Evolutionary conservation across 1,284 basidiomycete species (phyloP).

Genomic region (Irpex sp.): DNA sequence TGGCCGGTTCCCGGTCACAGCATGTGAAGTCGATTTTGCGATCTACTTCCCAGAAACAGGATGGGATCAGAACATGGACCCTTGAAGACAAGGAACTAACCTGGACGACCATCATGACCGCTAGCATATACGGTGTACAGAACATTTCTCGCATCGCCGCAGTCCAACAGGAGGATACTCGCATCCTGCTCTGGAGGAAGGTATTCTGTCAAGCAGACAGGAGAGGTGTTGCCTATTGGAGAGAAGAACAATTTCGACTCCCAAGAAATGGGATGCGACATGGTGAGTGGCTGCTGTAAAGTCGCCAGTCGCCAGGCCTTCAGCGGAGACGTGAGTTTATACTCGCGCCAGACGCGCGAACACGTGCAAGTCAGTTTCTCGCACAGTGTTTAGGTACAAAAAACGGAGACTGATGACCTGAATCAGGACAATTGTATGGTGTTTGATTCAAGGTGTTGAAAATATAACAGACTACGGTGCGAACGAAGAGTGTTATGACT

Average conservation of each 20-base stretch:
- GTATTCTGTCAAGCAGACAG: constrained; percentile 43
- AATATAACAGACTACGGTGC: background rate
- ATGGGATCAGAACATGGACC: constrained; percentile 7
- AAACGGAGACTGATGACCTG: background rate
- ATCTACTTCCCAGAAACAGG: constrained; percentile 13
- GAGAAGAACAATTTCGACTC: constrained; percentile 47
- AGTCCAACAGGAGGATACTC: constrained; percentile 48
- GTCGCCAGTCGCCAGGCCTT: background rate
- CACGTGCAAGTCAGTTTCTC: background rate
- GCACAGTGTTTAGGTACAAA: background rate
- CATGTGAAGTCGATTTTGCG: constrained; percentile 56
- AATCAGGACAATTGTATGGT: background rate
- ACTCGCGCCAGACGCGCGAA: background rate
- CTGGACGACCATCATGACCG: constrained; percentile 2
- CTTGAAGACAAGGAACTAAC: constrained; percentile 8
- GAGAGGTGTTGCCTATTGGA: constrained; percentile 53
- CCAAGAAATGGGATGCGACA: constrained; percentile 37
- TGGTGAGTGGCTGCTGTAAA: constrained; percentile 11
- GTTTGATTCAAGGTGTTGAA: background rate
- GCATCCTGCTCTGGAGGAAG: constrained; percentile 42
- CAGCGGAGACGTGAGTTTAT: background rate
- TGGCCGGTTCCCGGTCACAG: constrained; percentile 53
- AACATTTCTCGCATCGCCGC: constrained; percentile 55
- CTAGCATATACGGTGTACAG: constrained; percentile 41
- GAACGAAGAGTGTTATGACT: background rate